Conservation (phyloP, 805 yeast genomes). For the Komagataella ulmi region DNA sequence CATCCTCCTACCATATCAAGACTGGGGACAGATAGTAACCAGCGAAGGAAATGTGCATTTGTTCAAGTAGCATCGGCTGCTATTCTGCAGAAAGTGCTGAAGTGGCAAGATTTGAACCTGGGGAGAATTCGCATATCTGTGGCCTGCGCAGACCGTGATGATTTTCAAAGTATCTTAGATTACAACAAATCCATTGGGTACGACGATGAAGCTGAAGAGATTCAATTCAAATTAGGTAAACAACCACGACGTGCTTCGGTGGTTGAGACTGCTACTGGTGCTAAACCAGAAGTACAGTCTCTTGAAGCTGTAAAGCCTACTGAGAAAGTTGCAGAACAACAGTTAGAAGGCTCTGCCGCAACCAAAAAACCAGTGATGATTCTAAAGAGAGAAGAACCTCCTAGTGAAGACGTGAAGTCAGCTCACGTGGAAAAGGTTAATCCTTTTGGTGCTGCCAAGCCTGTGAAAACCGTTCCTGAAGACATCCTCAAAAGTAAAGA, state of each 20-base stretch:
- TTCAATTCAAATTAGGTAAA: not conserved
- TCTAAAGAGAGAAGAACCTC: not conserved
- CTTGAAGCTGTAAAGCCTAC: not conserved
- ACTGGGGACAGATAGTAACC: constrained; percentile 25
- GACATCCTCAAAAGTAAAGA: constrained; percentile 25
- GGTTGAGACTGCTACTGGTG: not conserved
- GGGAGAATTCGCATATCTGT: constrained; percentile 22
- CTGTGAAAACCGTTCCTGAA: constrained; percentile 25
- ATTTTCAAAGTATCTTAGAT: constrained; percentile 20
- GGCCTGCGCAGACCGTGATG: constrained; percentile 22
- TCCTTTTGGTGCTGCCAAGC: constrained; percentile 75
- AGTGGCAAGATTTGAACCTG: constrained; percentile 42
- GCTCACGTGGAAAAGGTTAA: constrained; percentile 29
- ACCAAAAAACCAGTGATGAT: not conserved
- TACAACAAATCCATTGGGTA: constrained; percentile 14
- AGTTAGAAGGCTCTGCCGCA: not conserved
- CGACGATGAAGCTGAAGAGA: constrained; percentile 9
- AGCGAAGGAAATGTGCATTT: constrained; percentile 45
- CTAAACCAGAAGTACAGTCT: not conserved
- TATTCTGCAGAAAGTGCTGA: constrained; percentile 43
- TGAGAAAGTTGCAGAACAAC: not conserved
- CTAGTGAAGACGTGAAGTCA: not conserved
- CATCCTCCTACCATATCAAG: constrained; percentile 11
- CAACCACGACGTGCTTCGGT: not conserved
- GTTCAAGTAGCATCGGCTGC: constrained; percentile 38